Evolutionary conservation across 2,329 filamentous ascomycete genomes (phyloP), one percentile per base, ranked within the genome.

Genomic region (Epichloe glyceriae): DNA sequence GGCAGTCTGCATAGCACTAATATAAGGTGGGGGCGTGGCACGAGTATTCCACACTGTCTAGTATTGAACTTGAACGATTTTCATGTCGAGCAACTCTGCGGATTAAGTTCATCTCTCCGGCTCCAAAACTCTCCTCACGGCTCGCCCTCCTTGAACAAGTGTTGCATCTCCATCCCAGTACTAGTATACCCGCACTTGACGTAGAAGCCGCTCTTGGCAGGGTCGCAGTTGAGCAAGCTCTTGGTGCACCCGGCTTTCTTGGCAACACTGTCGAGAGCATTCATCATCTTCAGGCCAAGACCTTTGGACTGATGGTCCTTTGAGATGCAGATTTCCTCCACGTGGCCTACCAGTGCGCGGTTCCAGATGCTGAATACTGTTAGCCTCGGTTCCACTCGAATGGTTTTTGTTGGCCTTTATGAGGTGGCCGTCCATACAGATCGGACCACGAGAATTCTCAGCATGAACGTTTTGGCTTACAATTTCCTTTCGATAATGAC

Each of bases 281-380:
- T 79, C 52, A 93, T 88, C 59, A 93, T 83, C 56, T 79, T 74
- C 63, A 88, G 62, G 0, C 87, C 87, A 17, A 93, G 70, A 61
- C 87, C 88, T 73, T 88, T 89, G 33, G 86, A 85, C 64, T 90
- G 87, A 66, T 90, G 83, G 52, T 86, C 82, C 67, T 84, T 83
- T 47, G 82, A 76, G 33, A 93, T 83, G 3, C 86, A 85, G 62
- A 93, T 90, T 64, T 93, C 87, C 67, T 93, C 87, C 61, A 93
- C 85, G 61, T 93, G 87, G 1, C 86, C 87, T 4, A 88, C 85
- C 14, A 78, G 68, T 19, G 81, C 80, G 22, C 83, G 74, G 52
- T 80, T 74, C 60, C 85, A 82, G 55, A 86, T 85, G 58, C 76
- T 79, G 43, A 6, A n/a, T 14, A 19, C 3, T 22, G 17, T 33